These are phyloP conservation scores for Gyrodon lividus DNA, from an alignment of 768 basidiomycete genomes.

Conservation along the genomic window DNA sequence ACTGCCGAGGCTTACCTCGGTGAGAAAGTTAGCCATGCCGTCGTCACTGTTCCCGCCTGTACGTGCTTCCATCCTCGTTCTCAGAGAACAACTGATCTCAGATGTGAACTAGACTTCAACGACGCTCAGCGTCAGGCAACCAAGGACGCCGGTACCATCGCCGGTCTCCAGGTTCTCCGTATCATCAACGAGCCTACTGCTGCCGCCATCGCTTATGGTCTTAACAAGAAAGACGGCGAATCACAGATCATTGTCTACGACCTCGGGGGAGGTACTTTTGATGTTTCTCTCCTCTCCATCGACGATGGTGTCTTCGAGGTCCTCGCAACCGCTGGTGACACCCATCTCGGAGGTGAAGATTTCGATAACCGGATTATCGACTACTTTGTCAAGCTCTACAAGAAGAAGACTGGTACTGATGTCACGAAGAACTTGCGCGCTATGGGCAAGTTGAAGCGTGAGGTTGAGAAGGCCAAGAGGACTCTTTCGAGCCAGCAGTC, in stretches of 20 bases:
- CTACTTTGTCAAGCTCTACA: slow-evolving; percentile 85
- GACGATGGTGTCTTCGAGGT: slow-evolving; percentile 93
- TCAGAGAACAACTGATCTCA: background rate
- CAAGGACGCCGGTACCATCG: slow-evolving; percentile 95
- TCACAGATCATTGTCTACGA: slow-evolving; percentile 97
- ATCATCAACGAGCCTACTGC: slow-evolving; percentile 99
- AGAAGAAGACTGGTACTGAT: slow-evolving; percentile 89
- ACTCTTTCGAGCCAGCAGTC: slow-evolving; percentile 88
- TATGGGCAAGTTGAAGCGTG: slow-evolving; percentile 88
- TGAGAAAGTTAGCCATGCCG: slow-evolving; percentile 93
- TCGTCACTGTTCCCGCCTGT: slow-evolving; percentile 97
- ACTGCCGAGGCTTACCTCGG: slow-evolving; percentile 98
- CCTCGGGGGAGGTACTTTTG: slow-evolving; percentile 98
- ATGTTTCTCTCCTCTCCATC: slow-evolving; percentile 94
- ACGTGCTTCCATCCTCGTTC: slow-evolving; percentile 25
- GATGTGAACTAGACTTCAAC: slow-evolving; percentile 82
- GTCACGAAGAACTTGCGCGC: slow-evolving; percentile 77
- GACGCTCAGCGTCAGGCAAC: slow-evolving; percentile 99
- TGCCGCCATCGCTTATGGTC: slow-evolving; percentile 96
- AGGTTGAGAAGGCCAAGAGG: slow-evolving; percentile 94
- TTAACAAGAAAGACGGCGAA: slow-evolving; percentile 94
- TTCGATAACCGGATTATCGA: slow-evolving; percentile 94
- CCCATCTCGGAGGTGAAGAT: slow-evolving; percentile 94
- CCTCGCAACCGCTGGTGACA: slow-evolving; percentile 89
- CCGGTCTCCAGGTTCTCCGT: slow-evolving; percentile 91